A percentile compares a stretch with the other conserved stretches of the same genome.
Evolutionary conservation across 2,329 filamentous ascomycete genomes (phyloP).

Genomic region (Colletotrichum eremochloae): DNA sequence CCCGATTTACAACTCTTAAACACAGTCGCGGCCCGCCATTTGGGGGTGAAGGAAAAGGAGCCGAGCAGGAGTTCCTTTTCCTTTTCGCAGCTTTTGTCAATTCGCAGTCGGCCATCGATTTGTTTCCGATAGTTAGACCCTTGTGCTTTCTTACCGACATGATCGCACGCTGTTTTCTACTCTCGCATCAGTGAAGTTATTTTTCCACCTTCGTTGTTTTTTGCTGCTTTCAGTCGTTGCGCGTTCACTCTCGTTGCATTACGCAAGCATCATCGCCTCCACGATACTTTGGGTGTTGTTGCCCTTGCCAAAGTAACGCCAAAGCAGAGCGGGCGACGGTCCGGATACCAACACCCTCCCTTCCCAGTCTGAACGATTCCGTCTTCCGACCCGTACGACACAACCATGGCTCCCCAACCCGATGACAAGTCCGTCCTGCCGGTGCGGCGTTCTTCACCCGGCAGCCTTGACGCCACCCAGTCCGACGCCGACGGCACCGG

Average conservation of each 20-base stretch:
- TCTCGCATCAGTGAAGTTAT: conserved; percentile 18
- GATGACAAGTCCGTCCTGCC: conserved; percentile 32
- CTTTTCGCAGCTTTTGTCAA: not conserved
- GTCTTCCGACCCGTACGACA: not conserved
- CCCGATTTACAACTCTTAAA: conserved; percentile 23
- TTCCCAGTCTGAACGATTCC: not conserved
- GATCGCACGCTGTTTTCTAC: not conserved
- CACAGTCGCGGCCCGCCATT: conserved; percentile 22
- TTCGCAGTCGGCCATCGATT: not conserved
- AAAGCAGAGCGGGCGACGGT: not conserved
- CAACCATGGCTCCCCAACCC: conserved; percentile 19
- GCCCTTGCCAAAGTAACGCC: not conserved
- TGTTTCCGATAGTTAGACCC: not conserved
- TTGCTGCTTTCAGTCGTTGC: not conserved
- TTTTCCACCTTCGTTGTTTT: not conserved
- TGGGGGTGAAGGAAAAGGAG: not conserved
- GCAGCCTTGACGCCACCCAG: not conserved
- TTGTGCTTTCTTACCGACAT: conserved; percentile 9
- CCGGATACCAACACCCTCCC: too few species aligned
- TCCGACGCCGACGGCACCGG: conserved; percentile 5
- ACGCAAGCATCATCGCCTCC: not conserved
- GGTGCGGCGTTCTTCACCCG: conserved; percentile 9
- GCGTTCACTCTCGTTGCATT: not conserved
- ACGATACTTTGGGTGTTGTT: not conserved
- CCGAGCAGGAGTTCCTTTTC: not conserved